Conservation (phyloP, 495 filamentous ascomycete genomes). For the Neurospora cerealis region DNA sequence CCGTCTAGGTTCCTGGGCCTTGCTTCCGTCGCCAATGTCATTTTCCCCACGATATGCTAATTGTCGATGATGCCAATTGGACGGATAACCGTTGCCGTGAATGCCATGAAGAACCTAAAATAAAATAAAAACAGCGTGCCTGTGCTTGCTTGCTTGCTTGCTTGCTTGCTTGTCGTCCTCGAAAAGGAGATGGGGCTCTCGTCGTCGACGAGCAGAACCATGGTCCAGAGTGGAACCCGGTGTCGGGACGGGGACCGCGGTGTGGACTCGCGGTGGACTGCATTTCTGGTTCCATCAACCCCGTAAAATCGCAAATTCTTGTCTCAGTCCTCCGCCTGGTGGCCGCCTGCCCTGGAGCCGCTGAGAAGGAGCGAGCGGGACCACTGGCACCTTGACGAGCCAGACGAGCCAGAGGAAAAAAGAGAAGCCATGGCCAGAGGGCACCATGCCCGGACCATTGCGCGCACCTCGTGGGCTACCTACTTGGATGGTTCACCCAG, state of each 20-base stretch:
- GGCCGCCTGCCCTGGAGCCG: not conserved
- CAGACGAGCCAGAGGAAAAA: not conserved
- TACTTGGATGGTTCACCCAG: not conserved
- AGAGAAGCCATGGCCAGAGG: not conserved
- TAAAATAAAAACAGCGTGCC: not conserved
- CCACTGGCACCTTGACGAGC: not conserved
- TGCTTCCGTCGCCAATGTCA: not conserved
- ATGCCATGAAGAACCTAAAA: not conserved
- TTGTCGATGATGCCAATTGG: not conserved
- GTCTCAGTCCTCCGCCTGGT: not conserved
- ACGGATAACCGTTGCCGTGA: not conserved
- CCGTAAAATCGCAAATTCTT: not conserved
- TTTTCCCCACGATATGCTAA: not conserved
- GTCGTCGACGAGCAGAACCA: not conserved
- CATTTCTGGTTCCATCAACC: not conserved
- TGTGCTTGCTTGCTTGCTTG: not conserved
- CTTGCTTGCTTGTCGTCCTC: not conserved
- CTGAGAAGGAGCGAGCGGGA: not conserved
- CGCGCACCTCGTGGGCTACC: not conserved
- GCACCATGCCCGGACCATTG: not conserved
- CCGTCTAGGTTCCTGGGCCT: not conserved
- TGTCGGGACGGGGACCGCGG: not conserved
- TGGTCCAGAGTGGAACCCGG: not conserved
- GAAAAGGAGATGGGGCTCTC: not conserved
- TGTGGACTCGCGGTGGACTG: not conserved